Base-by-base conservation (phyloP, 2,329 filamentous ascomycete species). In the Periglandula ipomoeae region DNA sequence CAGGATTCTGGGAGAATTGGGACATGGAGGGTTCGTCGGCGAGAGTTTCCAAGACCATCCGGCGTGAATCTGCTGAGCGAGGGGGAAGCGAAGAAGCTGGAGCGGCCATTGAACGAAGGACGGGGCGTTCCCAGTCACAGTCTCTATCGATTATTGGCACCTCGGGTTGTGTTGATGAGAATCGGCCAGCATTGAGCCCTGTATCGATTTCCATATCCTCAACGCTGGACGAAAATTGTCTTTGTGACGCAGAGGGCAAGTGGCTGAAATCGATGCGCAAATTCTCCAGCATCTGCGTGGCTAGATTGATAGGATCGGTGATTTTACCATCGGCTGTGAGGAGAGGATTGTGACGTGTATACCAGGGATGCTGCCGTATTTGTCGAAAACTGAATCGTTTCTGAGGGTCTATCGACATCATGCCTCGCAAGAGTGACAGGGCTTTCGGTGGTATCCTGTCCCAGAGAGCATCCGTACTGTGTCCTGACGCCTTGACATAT, bases 321-420 rank as follows among this genome's bases (percentile, higher is more conserved):
- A 90, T 76, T 54, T 76, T 81, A 56, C 91, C 91, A 52, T 89
- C 84, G 1, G 77, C 61, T 4, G 82, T 81, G 44, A 97, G 75
- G 58, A 89, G 84, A 27, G 75, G 77, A 65, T 97, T 98, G 51
- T 75, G 75, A 41, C 88, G 79, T 3, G 88, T 96, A 64, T 89
- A 96, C 93, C 93, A 98, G 1, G 90, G 91, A 66, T 98, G 93
- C 55, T 87, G 82, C 52, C 89, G 85, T 55, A 98, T 84, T 59
- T 89, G 83, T 45, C 87, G 79, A 56, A 97, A 84, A n/a, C 80
- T 84, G 70, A 96, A 96, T 38, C 93, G 82, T 54, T 79, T 82
- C 5, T 64, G 63, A 0, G 85, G 73, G 48, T 95, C 82, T 48
- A 96, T 73, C 54, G 81, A 88, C 76, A 98, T 86, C 89, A 98